phyloP scores from a whole-genome alignment of 352 stramenopile species.

The Phytophthora rubi region DNA sequence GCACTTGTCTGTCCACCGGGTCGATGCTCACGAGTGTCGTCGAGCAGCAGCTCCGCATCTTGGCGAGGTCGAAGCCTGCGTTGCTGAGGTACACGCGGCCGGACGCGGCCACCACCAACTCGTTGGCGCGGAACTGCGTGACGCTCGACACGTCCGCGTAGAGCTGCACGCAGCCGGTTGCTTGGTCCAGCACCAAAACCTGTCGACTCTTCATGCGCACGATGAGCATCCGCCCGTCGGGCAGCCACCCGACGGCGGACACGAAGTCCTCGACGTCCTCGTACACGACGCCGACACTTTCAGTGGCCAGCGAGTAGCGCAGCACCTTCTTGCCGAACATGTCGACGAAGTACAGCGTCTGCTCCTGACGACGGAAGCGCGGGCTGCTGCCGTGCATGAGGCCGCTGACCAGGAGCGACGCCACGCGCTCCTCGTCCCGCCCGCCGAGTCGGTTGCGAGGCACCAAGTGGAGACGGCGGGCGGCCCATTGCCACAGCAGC shows the following conservation, averaged over 20 bases:
- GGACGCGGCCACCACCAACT: slow-evolving; percentile 52
- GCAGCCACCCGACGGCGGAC: slow-evolving; percentile 65
- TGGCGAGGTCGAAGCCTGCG: slow-evolving; percentile 60
- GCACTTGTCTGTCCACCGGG: slow-evolving; percentile 41
- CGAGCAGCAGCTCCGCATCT: slow-evolving; percentile 34
- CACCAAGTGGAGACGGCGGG: slow-evolving; percentile 23
- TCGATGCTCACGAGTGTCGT: slow-evolving; percentile 72
- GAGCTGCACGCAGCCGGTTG: slow-evolving; percentile 29
- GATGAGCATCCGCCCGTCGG: slow-evolving; percentile 51
- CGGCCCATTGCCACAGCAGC: slow-evolving; percentile 34
- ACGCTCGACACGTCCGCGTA: slow-evolving; percentile 63
- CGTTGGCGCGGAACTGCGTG: slow-evolving; percentile 59
- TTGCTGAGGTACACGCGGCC: slow-evolving; percentile 69
- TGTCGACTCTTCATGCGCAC: slow-evolving; percentile 42
- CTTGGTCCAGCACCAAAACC: slow-evolving; percentile 50
- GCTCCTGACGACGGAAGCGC: slow-evolving; percentile 58
- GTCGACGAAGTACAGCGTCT: slow-evolving; percentile 71
- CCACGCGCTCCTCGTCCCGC: slow-evolving; percentile 36
- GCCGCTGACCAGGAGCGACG: slow-evolving; percentile 39
- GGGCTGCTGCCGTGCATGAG: slow-evolving; percentile 64
- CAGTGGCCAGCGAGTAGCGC: slow-evolving; percentile 51
- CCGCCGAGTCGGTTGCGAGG: slow-evolving; percentile 3
- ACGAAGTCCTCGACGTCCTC: slow-evolving; percentile 52
- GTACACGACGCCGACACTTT: slow-evolving; percentile 47
- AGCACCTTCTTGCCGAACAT: slow-evolving; percentile 61